Evolutionary conservation across 192 early-diverging fungal species (phyloP), one percentile per base, ranked within the genome.

Genomic region (Coemansia sp.): DNA sequence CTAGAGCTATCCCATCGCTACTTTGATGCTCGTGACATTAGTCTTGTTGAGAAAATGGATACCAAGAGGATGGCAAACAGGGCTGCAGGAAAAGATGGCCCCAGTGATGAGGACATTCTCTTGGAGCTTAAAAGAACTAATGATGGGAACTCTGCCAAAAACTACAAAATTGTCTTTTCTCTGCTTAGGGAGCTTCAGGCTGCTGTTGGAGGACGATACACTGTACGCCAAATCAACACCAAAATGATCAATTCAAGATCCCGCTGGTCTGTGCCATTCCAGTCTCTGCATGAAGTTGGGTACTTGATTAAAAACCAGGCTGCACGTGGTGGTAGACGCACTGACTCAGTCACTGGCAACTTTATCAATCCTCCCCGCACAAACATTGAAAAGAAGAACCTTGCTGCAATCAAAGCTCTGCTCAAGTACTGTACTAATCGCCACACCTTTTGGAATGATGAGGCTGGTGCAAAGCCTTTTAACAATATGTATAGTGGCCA

Each of bases 201-300:
- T 14, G 63, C 57, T 11, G 57, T 63, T 5, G 63, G 63, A 35
- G 37, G 33, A 53, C 65, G 58, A 53, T 52, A 72, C 53, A 51
- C 42, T 28, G 48, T 66, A 1, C 48, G 63, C 4, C 69, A 72
- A 37, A 65, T 72, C 2, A 72, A 72, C 54, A 72, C 69, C 53
- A 72, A 72, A 52, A 62, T 66, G 33, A 72, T 72, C 9, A 72
- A 72, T 18, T 66, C 69, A 14, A 43, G 69, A 11, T 72, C 69
- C 2, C 40, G 69, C 22, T 72, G 69, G 69, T 72, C 69, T 13
- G 63, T 72, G 2, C 69, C 69, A 5, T 72, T 72, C 50, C 65
- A 66, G 41, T 72, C 69, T 19, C 58, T 72, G 23, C 36, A 72
- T 24, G 63, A 72, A 30, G 62, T 65, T 9, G 69, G 69, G 22